These are phyloP conservation scores for Dioszegia crocea DNA, from an alignment of 768 basidiomycete species.

Conservation along the genomic window DNA sequence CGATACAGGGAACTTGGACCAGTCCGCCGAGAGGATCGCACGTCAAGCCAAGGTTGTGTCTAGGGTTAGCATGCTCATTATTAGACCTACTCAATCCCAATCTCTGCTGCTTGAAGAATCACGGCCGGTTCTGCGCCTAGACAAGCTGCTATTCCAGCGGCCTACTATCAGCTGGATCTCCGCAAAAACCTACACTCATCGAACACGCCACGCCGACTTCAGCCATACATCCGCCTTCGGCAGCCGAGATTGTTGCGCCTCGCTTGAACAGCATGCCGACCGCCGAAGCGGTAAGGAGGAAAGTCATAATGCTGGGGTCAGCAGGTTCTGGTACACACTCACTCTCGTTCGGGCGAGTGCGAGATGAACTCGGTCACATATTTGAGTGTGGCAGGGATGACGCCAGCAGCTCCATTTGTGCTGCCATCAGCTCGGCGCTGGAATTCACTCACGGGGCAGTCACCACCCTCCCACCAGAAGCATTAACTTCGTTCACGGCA, in stretches of 20 bases:
- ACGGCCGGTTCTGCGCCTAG: conserved; percentile 66
- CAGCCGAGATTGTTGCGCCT: conserved; percentile 93
- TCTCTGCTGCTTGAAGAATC: conserved; percentile 64
- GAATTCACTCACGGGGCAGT: conserved; percentile 59
- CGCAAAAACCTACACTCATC: conserved; percentile 61
- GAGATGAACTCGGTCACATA: conserved; percentile 87
- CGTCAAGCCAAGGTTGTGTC: conserved; percentile 56
- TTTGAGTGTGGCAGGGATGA: conserved; percentile 76
- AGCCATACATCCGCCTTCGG: conserved; percentile 68
- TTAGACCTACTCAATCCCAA: conserved; percentile 62
- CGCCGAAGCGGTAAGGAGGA: conserved; percentile 75
- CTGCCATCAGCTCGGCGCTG: conserved; percentile 40
- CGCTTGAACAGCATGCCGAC: conserved; percentile 95
- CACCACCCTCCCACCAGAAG: conserved; percentile 73
- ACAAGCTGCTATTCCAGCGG: conserved; percentile 86
- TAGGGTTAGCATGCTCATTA: not conserved
- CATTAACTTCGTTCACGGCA: conserved; percentile 72
- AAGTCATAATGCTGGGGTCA: conserved; percentile 62
- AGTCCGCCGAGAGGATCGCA: conserved; percentile 81
- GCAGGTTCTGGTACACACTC: conserved; percentile 2
- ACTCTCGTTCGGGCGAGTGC: conserved; percentile 80
- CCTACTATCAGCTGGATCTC: conserved; percentile 37
- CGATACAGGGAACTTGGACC: conserved; percentile 93
- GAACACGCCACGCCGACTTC: conserved; percentile 90
- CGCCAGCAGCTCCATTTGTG: conserved; percentile 85